Percentiles rank a stretch among this genome's conserved stretches.
These are phyloP conservation scores for Colletotrichum siamense DNA, from an alignment of 2,329 filamentous ascomycete species.

Conservation along the genomic window DNA sequence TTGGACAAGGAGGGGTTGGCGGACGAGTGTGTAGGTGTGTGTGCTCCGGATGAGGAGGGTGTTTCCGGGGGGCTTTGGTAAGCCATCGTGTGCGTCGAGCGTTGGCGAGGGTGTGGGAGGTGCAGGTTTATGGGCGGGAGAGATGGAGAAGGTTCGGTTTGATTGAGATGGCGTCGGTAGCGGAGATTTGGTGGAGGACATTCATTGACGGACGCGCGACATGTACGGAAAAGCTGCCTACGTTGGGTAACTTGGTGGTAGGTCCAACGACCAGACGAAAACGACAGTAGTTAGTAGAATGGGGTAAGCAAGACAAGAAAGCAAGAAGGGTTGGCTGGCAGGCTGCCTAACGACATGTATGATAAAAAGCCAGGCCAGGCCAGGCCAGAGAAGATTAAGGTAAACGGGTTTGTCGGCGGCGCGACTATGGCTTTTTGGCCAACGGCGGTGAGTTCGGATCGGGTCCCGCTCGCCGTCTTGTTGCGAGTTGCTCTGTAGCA, in stretches of 20 bases:
- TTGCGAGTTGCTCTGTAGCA: neutral
- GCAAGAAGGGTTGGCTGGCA: neutral
- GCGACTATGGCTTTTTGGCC: neutral
- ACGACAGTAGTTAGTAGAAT: neutral
- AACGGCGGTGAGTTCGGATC: constrained; percentile 16
- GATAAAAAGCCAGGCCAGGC: neutral
- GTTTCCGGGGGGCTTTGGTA: constrained; percentile 20
- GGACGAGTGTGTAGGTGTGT: constrained; percentile 31
- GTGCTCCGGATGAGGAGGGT: constrained; percentile 29
- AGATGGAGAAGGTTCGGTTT: neutral
- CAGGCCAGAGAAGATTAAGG: neutral
- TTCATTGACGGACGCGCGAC: neutral
- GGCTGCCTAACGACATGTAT: neutral
- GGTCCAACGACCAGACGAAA: neutral
- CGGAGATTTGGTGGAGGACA: neutral
- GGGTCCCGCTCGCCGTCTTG: neutral
- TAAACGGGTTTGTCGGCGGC: neutral
- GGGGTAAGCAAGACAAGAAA: neutral
- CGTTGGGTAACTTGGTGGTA: neutral
- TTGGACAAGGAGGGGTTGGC: constrained; percentile 32
- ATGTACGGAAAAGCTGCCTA: neutral
- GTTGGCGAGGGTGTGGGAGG: neutral
- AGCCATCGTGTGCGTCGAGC: constrained; percentile 1
- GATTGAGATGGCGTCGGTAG: neutral
- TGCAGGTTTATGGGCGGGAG: neutral